Conservation (phyloP, 2,329 filamentous ascomycete genomes). For the Zarea fungicola region DNA sequence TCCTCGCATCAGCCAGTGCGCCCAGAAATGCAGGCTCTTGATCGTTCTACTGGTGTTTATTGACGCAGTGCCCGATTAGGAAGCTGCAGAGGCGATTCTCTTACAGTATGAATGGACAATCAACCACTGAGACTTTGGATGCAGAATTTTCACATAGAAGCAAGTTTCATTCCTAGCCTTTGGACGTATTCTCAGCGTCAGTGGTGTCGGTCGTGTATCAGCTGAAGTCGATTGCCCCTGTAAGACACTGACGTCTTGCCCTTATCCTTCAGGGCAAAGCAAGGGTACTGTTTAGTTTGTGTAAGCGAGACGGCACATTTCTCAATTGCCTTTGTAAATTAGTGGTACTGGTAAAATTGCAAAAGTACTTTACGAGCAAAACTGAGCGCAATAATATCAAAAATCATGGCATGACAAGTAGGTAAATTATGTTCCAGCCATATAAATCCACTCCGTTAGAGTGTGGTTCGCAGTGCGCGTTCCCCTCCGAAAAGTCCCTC, state of each 20-base stretch:
- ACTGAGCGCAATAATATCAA: background rate
- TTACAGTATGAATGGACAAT: too few species aligned
- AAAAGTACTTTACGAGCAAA: background rate
- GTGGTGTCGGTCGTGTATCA: slow-evolving; percentile 4
- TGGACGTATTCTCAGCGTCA: background rate
- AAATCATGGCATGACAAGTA: background rate
- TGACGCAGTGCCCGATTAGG: background rate
- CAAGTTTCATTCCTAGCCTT: background rate
- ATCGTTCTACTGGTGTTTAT: background rate
- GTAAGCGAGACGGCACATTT: background rate
- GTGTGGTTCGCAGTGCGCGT: too few species aligned
- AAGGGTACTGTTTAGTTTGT: background rate
- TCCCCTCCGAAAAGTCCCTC: too few species aligned
- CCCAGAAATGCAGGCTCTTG: background rate
- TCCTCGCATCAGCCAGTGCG: too few species aligned
- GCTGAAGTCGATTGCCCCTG: background rate
- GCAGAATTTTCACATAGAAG: background rate
- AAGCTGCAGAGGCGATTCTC: too few species aligned
- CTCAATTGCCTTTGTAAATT: background rate
- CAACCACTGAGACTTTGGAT: background rate
- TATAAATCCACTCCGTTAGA: too few species aligned
- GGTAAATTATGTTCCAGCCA: too few species aligned
- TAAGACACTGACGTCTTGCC: background rate
- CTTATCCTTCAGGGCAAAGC: slow-evolving; percentile 3
- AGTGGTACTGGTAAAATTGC: background rate